A percentile compares a stretch with the other conserved stretches of the same genome.
Evolutionary conservation across 2,329 filamentous ascomycete species (phyloP).

Genomic region (Neofusicoccum laricinum): DNA sequence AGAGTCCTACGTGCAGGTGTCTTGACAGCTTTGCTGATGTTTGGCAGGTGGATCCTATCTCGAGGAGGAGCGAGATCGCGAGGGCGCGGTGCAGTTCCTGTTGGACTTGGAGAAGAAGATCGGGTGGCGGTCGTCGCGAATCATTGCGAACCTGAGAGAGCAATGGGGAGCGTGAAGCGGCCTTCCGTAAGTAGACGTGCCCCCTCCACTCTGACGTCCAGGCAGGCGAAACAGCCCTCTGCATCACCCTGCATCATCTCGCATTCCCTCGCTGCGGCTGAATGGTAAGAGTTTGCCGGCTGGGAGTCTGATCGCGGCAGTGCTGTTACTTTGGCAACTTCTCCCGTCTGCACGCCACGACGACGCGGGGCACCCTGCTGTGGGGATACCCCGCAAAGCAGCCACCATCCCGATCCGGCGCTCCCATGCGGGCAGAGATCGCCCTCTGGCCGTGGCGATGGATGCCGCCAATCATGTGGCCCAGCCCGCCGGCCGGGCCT

Average conservation of each 20-base stretch:
- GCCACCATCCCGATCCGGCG: not conserved
- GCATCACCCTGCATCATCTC: not conserved
- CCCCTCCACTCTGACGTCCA: not conserved
- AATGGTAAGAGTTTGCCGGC: not conserved
- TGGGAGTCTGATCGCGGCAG: not conserved
- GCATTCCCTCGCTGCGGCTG: too few species aligned
- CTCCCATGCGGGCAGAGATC: not conserved
- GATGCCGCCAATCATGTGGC: not conserved
- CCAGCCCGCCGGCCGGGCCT: not conserved
- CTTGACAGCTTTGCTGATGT: not conserved
- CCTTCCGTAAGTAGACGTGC: not conserved
- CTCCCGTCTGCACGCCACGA: conserved; percentile 1
- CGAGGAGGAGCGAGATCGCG: conserved; percentile 3
- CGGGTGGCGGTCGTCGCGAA: conserved; percentile 11
- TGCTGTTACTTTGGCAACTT: not conserved
- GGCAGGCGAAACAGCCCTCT: not conserved
- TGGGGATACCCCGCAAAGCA: conserved; percentile 1
- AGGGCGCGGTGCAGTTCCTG: conserved; percentile 9
- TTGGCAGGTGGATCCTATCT: conserved; percentile 14
- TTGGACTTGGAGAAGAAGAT: conserved; percentile 4
- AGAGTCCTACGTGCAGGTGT: not conserved
- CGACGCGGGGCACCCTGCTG: not conserved
- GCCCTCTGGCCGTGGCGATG: not conserved
- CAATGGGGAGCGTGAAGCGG: conserved; percentile 4
- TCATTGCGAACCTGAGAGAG: conserved; percentile 7